Conservation (phyloP, 2,329 filamentous ascomycete genomes). For the Xylaria sp. region DNA sequence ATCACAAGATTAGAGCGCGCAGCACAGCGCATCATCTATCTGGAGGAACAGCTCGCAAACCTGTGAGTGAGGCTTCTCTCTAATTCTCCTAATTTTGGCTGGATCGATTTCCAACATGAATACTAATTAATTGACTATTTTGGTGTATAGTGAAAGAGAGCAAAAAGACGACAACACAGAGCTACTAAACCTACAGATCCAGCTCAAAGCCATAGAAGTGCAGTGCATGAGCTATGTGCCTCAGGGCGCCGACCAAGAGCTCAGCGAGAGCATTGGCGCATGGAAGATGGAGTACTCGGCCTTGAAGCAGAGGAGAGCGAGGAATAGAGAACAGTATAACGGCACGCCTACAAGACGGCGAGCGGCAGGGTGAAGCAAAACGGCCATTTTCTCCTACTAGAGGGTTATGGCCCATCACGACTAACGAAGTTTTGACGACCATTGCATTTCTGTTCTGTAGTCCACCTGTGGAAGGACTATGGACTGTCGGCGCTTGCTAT, state of each 20-base stretch:
- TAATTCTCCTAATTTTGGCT: background rate
- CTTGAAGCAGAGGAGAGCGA: conserved; percentile 60
- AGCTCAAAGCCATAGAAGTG: conserved; percentile 71
- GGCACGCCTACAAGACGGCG: conserved; percentile 36
- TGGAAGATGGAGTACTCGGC: conserved; percentile 71
- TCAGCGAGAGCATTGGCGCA: conserved; percentile 67
- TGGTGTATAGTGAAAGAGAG: conserved; percentile 61
- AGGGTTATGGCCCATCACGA: conserved; percentile 8
- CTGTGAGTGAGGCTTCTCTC: conserved; percentile 58
- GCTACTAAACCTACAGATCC: conserved; percentile 70
- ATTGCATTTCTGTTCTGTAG: conserved; percentile 15
- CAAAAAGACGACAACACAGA: conserved; percentile 68
- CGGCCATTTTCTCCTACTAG: background rate
- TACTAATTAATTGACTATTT: conserved; percentile 24
- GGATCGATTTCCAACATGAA: background rate
- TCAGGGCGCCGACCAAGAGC: conserved; percentile 64
- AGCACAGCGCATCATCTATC: conserved; percentile 67
- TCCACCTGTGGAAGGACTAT: background rate
- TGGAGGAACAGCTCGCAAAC: conserved; percentile 68
- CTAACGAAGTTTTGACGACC: conserved; percentile 21
- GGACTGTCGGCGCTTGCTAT: conserved; percentile 9
- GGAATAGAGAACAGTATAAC: conserved; percentile 37
- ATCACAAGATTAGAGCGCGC: conserved; percentile 68
- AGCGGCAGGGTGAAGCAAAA: conserved; percentile 1
- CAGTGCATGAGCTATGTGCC: conserved; percentile 63